These are phyloP conservation scores for Penstemon newberryi DNA, from an alignment of 257 asterid species.

Conservation along the genomic window DNA sequence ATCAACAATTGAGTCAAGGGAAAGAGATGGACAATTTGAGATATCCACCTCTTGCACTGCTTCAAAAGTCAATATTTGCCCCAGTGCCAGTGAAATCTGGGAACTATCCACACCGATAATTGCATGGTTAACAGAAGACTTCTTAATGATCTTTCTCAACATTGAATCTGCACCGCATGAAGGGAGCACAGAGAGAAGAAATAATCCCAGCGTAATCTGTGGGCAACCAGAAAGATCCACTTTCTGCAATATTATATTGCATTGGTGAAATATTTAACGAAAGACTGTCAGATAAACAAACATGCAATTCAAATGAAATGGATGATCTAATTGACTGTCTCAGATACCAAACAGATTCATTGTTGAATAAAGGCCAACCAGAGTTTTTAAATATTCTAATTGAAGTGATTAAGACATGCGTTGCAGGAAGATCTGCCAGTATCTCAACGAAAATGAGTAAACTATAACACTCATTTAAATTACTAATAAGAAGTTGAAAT, in stretches of 20 bases:
- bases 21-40: conserved; percentile 70
- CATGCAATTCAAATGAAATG: neutral
- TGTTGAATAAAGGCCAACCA: neutral
- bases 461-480: neutral
- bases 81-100: conserved; percentile 33
- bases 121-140: conserved; percentile 35
- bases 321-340: neutral
- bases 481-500: neutral
- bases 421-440: neutral
- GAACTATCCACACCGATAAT: conserved; percentile 27
- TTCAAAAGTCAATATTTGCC: conserved; percentile 51
- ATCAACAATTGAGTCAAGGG: conserved; percentile 58
- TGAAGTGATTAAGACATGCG: neutral
- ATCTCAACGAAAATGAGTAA: conserved; percentile 4
- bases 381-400: conserved; percentile 10
- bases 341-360: conserved; percentile 11
- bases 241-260: conserved; percentile 50
- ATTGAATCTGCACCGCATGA: conserved; percentile 34
- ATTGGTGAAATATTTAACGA: conserved; percentile 27
- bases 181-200: conserved; percentile 61
- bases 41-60: conserved; percentile 77
- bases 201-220: conserved; percentile 51
- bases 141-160: conserved; percentile 42
- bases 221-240: conserved; percentile 84
- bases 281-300: conserved; percentile 25